These are phyloP conservation scores for Neurospora sp. DNA, from an alignment of 495 filamentous ascomycete species.

Conservation along the genomic window DNA sequence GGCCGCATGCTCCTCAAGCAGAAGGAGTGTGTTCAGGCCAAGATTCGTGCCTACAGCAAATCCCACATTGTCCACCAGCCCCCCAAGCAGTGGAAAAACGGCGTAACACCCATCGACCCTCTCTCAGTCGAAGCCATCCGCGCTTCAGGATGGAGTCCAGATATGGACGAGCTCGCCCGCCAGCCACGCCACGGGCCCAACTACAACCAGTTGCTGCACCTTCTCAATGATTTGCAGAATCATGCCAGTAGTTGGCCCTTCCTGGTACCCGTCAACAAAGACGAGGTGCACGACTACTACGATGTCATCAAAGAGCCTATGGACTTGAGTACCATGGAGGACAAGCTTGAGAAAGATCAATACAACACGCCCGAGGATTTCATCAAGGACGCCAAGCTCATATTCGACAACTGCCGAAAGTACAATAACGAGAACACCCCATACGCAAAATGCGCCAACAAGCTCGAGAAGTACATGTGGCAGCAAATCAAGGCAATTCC, in stretches of 20 bases:
- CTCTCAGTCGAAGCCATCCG: conserved; percentile 74
- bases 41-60: conserved; percentile 84
- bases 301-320: conserved; percentile 97
- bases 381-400: conserved; percentile 77
- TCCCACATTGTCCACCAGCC: conserved; percentile 80
- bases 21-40: conserved; percentile 86
- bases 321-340: conserved; percentile 94
- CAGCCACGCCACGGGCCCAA: conserved; percentile 97
- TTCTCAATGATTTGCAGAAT: conserved; percentile 93
- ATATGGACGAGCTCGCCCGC: conserved; percentile 94
- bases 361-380: conserved; percentile 92
- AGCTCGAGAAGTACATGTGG: conserved; percentile 96
- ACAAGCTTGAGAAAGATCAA: conserved; percentile 85
- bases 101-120: conserved; percentile 60
- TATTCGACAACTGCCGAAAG: conserved; percentile 89
- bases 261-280: conserved; percentile 82
- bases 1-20: conserved; percentile 96
- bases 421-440: conserved; percentile 95
- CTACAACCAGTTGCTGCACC: conserved; percentile 83
- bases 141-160: conserved; percentile 85
- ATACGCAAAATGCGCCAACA: conserved; percentile 92
- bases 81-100: conserved; percentile 66
- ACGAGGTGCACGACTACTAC: conserved; percentile 96
- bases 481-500: conserved; percentile 83
- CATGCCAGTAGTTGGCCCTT: conserved; percentile 90